Conservation (phyloP, 306 rosid genomes). For the Quercus cerris region DNA sequence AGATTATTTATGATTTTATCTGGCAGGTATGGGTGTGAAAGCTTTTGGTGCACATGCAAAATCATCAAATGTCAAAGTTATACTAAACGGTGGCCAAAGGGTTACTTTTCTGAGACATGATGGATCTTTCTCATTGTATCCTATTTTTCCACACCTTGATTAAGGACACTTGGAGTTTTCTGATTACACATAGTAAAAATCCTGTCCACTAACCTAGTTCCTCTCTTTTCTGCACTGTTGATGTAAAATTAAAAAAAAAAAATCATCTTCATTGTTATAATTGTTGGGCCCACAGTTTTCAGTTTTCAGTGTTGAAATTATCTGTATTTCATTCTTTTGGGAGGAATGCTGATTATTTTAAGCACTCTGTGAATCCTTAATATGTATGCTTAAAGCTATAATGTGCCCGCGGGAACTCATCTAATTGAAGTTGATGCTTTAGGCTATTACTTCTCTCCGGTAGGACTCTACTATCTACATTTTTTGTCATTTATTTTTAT, state of each 20-base stretch:
- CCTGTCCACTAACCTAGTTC: not conserved
- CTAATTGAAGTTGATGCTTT: conserved; percentile 88
- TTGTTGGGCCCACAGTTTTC: no score
- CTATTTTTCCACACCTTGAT: conserved; percentile 32
- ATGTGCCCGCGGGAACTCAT: conserved; percentile 95
- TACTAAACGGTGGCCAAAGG: conserved; percentile 93
- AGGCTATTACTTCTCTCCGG: conserved; percentile 92
- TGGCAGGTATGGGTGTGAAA: conserved; percentile 57
- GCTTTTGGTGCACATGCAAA: conserved; percentile 70
- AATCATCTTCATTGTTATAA: no score
- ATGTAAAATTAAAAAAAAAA: not conserved
- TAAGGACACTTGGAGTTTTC: conserved; percentile 11
- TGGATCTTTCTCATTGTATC: conserved; percentile 98
- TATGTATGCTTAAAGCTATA: conserved; percentile 61
- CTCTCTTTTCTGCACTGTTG: not conserved
- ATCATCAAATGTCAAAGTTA: conserved; percentile 75
- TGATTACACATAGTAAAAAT: not conserved
- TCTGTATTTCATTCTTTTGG: not conserved
- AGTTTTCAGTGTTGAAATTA: not conserved
- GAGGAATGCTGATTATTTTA: conserved; percentile 7
- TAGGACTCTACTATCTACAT: conserved; percentile 32
- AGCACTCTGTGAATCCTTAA: conserved; percentile 45
- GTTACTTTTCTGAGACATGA: conserved; percentile 87
- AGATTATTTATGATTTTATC: conserved; percentile 6
- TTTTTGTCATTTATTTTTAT: not conserved